Evolutionary conservation across 805 yeast species (phyloP).

Genomic region (Yarrowia porcina): DNA sequence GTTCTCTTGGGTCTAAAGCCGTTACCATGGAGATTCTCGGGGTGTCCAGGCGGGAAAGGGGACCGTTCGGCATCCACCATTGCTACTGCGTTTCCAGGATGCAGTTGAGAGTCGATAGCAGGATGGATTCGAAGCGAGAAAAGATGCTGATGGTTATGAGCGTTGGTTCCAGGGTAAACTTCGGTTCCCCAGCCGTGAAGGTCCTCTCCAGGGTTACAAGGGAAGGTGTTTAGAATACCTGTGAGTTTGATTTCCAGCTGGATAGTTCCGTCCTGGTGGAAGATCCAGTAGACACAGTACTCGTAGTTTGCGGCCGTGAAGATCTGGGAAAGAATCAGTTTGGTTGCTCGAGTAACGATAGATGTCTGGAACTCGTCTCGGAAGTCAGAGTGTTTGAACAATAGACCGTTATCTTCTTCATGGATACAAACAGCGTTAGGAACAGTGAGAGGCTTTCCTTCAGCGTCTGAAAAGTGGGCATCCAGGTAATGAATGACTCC

Average conservation of each 20-base stretch:
- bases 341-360: constrained; percentile 65
- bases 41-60: constrained; percentile 50
- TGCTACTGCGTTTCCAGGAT: constrained; percentile 65
- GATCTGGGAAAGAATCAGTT: constrained; percentile 70
- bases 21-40: constrained; percentile 74
- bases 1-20: constrained; percentile 63
- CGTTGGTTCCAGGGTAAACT: constrained; percentile 76
- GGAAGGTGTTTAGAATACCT: constrained; percentile 75
- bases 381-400: constrained; percentile 80
- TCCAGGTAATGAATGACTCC: constrained; percentile 81
- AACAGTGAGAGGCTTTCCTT: constrained; percentile 66
- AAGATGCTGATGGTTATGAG: constrained; percentile 84
- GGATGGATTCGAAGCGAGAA: constrained; percentile 77
- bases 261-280: constrained; percentile 81
- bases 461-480: constrained; percentile 66
- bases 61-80: constrained; percentile 64
- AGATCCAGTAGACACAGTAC: constrained; percentile 78
- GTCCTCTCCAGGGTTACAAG: constrained; percentile 56
- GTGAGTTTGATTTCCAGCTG: constrained; percentile 75
- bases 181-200: constrained; percentile 75
- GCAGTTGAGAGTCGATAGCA: constrained; percentile 50
- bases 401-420: constrained; percentile 79
- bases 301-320: constrained; percentile 87
- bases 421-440: constrained; percentile 80
- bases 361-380: constrained; percentile 70